Conservation (phyloP, 225 moss, liverwort and hornwort species). For the Antitrichia curtipendula region DNA sequence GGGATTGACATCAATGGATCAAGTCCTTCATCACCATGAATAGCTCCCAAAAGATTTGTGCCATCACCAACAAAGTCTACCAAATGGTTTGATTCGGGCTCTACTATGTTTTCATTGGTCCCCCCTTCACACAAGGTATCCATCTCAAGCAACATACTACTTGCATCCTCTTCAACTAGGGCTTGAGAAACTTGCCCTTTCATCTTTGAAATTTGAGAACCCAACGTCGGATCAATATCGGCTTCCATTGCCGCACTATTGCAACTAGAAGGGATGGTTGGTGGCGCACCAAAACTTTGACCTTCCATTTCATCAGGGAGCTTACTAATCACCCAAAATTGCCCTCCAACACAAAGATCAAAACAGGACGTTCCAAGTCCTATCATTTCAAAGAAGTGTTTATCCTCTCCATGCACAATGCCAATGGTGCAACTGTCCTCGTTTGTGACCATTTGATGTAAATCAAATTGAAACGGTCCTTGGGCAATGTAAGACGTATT, state of each 20-base stretch:
- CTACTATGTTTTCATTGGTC: neutral
- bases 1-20: neutral
- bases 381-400: accelerated
- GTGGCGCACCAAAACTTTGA: neutral
- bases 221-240: neutral
- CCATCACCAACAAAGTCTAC: too few relatives aligned
- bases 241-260: accelerated
- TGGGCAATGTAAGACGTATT: neutral
- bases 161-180: neutral
- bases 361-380: neutral
- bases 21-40: neutral
- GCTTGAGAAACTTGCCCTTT: neutral
- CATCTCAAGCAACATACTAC: neutral
- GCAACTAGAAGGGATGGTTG: neutral
- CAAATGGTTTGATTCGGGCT: accelerated
- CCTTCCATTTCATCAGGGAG: too few relatives aligned
- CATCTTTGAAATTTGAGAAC: neutral
- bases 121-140: too few relatives aligned
- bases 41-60: neutral
- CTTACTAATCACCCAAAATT: neutral
- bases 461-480: neutral
- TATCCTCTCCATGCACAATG: accelerated
- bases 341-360: accelerated
- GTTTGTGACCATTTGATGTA: neutral
- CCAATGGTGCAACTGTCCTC: too few relatives aligned